Conservation (phyloP, 805 yeast species). For the Saccharomycopsis selenospora region DNA sequence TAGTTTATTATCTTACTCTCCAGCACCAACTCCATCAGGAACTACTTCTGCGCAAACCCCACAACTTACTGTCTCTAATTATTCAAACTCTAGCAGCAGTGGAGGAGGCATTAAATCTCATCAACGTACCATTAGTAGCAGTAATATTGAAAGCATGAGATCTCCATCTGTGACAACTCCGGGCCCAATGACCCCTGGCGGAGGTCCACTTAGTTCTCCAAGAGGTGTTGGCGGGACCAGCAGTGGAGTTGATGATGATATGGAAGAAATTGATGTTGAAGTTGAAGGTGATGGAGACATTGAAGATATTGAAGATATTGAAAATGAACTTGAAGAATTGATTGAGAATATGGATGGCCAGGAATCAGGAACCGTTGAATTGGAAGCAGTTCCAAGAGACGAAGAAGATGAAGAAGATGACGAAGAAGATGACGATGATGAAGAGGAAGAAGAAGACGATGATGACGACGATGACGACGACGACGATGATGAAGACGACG, state of each 20-base stretch:
- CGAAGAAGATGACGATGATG: constrained; percentile 39
- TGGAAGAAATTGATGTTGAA: constrained; percentile 6
- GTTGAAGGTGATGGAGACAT: constrained; percentile 14
- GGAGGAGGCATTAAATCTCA: constrained; percentile 11
- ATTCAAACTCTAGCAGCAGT: not conserved
- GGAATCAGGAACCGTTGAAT: constrained; percentile 26
- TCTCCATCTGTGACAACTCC: constrained; percentile 28
- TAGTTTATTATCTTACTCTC: not conserved
- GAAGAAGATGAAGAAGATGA: constrained; percentile 39
- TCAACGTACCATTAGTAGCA: not conserved
- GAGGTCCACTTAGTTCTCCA: not conserved
- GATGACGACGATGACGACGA: constrained; percentile 49
- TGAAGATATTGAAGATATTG: constrained; percentile 6
- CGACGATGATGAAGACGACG: constrained; percentile 49
- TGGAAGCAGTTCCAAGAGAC: constrained; percentile 31
- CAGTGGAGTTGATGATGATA: constrained; percentile 9
- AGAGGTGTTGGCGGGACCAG: constrained; percentile 30
- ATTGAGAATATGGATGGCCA: constrained; percentile 23
- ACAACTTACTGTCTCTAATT: not conserved
- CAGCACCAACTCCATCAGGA: constrained; percentile 3
- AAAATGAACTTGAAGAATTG: constrained; percentile 23
- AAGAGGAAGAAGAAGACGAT: constrained; percentile 40
- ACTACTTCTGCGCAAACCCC: constrained; percentile 7
- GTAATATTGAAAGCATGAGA: constrained; percentile 3
- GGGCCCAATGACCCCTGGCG: constrained; percentile 12